Conservation (phyloP, 2,329 filamentous ascomycete genomes). For the Tolypocladium paradoxum region DNA sequence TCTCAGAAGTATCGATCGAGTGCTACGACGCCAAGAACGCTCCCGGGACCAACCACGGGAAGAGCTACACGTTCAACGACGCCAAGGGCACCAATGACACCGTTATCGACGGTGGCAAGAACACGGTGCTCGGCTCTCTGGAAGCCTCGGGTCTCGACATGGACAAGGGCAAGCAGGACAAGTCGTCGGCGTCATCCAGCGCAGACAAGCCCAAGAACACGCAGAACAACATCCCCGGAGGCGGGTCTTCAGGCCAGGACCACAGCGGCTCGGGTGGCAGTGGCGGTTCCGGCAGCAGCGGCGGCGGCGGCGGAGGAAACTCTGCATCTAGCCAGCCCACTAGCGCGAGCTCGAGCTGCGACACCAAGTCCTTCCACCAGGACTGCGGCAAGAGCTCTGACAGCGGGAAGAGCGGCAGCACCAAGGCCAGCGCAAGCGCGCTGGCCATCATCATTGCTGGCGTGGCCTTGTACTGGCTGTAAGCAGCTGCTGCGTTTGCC, state of each 20-base stretch:
- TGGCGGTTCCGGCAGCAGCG: neutral
- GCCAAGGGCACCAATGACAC: constrained; percentile 60
- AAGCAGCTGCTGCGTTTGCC: constrained; percentile 2
- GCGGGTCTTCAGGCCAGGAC: constrained; percentile 13
- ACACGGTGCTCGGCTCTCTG: constrained; percentile 68
- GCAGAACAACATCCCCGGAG: constrained; percentile 18
- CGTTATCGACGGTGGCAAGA: constrained; percentile 62
- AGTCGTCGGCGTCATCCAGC: constrained; percentile 5
- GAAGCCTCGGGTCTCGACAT: constrained; percentile 72
- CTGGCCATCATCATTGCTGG: constrained; percentile 27
- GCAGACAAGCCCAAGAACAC: constrained; percentile 11
- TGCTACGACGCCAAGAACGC: constrained; percentile 60
- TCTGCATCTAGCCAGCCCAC: constrained; percentile 5
- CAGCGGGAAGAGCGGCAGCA: constrained; percentile 20
- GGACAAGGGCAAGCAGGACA: constrained; percentile 29
- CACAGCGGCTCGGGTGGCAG: constrained; percentile 7
- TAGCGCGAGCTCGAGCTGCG: constrained; percentile 17
- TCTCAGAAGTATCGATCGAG: constrained; percentile 67
- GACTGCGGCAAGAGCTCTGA: constrained; percentile 19
- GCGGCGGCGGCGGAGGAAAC: constrained; percentile 12
- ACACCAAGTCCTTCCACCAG: constrained; percentile 29
- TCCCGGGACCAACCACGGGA: constrained; percentile 59
- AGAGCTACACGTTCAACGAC: constrained; percentile 67
- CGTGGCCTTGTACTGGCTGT: constrained; percentile 24
- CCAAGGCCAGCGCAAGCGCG: constrained; percentile 21